Evolutionary conservation across 805 yeast species (phyloP), one percentile per base, ranked within the genome.

Genomic region (Candida golubevii): DNA sequence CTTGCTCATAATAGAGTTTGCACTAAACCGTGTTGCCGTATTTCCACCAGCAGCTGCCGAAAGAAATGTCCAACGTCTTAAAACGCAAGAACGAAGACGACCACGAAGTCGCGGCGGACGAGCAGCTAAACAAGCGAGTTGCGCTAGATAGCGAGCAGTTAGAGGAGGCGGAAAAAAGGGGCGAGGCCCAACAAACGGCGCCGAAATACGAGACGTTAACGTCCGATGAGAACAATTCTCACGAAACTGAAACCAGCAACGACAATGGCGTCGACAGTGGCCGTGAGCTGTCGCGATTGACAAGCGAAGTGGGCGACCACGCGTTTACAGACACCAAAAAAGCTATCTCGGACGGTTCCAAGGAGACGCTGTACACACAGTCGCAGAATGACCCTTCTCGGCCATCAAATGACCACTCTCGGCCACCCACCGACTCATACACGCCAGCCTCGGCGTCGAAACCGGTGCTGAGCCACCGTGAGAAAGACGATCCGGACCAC

Each of bases 81-180:
- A 84, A 84, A 60, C 72, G 90, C 44, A 84, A 83, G 67, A 83
- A 80, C 66, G 89, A 83, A 50, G 88, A 82, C 46, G 52, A 48
- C 33, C 3, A 18, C 23, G 72, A 67, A 39, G 51, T 61, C 11
- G 43, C 60, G 8, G 66, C 68, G 10, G 73, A 76, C 36, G 79
- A 73, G 47, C 79, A 77, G 43, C 69, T 75, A 28, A 80, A 71
- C 41, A 84, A 84, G 56, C 67, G 91, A 41, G 85, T 83, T 12
- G 90, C 90, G 2, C 71, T 83, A 52, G 87, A 83, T 51, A 77
- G 81, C 44, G 87, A 78, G 44, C 76, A 73, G 37, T 61, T 75
- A 35, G 79, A 13, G 3, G 39, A 10, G 29, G 23, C 23, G 23
- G 23, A 18, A 18, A 18, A 18, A 18, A 18, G 5, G 23, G 23